Evolutionary conservation across 768 basidiomycete genomes (phyloP).

Genomic region (Mycena belliarum): DNA sequence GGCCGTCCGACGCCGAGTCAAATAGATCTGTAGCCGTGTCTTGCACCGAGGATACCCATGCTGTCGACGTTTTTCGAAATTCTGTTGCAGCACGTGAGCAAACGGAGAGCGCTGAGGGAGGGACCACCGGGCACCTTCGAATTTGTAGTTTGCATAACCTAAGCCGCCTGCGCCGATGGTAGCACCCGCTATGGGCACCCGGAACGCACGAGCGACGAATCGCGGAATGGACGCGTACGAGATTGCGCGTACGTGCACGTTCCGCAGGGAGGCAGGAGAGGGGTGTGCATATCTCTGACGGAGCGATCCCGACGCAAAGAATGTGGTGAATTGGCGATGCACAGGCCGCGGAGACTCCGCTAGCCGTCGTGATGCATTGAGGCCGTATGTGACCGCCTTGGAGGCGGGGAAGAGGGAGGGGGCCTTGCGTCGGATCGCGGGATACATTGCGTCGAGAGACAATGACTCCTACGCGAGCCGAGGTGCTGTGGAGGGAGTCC

Average conservation of each 20-base stretch:
- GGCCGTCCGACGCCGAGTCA: constrained; percentile 68
- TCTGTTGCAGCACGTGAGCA: constrained; percentile 45
- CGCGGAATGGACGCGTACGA: constrained; percentile 90
- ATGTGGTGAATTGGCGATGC: constrained; percentile 60
- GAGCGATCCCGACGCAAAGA: constrained; percentile 54
- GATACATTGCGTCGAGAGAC: constrained; percentile 37
- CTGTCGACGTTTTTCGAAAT: constrained; percentile 66
- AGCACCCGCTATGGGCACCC: constrained; percentile 85
- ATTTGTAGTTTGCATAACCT: constrained; percentile 95
- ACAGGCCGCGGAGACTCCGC: constrained; percentile 39
- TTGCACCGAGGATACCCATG: constrained; percentile 64
- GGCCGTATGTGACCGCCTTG: constrained; percentile 56
- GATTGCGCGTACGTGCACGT: constrained; percentile 70
- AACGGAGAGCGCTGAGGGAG: neutral
- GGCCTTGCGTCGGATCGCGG: constrained; percentile 42
- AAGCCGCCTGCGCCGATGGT: constrained; percentile 89
- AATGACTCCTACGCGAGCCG: neutral
- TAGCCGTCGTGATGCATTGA: constrained; percentile 43
- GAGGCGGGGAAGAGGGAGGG: constrained; percentile 28
- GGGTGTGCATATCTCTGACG: constrained; percentile 50
- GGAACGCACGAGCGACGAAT: constrained; percentile 84
- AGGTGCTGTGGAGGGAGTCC: neutral
- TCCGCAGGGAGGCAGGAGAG: constrained; percentile 49
- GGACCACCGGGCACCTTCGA: constrained; percentile 70
- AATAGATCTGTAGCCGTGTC: constrained; percentile 72